Evolutionary conservation across 768 basidiomycete genomes (phyloP).

Genomic region (Trametes maxima): DNA sequence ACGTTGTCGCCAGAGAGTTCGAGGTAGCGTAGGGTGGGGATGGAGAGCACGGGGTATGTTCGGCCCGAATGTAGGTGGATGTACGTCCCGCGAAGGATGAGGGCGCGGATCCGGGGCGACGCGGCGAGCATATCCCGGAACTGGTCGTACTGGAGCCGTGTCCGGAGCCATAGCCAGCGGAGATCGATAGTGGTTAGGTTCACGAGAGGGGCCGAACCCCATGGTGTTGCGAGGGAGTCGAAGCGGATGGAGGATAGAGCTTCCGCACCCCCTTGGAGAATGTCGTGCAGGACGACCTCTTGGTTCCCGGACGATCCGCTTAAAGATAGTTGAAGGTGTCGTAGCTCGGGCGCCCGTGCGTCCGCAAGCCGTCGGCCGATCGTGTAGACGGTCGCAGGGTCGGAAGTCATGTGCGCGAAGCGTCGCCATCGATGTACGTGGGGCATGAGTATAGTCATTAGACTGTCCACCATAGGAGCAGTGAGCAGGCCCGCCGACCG

Average conservation of each 20-base stretch:
- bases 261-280: slow-evolving; percentile 27
- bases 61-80: slow-evolving; percentile 24
- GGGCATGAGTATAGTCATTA: slow-evolving; percentile 19
- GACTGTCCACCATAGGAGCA: slow-evolving; percentile 16
- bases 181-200: slow-evolving; percentile 27
- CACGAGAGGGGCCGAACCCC: slow-evolving; percentile 19
- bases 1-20: slow-evolving; percentile 31
- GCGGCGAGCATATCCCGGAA: slow-evolving; percentile 27
- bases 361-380: slow-evolving; percentile 22
- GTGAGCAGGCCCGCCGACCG: slow-evolving; percentile 17
- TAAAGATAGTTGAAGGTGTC: slow-evolving; percentile 26
- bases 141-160: slow-evolving; percentile 24
- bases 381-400: slow-evolving; percentile 18
- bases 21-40: slow-evolving; percentile 28
- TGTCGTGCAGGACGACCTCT: slow-evolving; percentile 22
- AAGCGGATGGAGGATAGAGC: slow-evolving; percentile 26
- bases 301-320: slow-evolving; percentile 25
- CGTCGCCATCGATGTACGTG: slow-evolving; percentile 26
- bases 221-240: slow-evolving; percentile 27
- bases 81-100: slow-evolving; percentile 29
- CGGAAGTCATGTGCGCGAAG: slow-evolving; percentile 25
- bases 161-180: slow-evolving; percentile 30
- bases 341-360: slow-evolving; percentile 18
- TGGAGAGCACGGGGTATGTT: slow-evolving; percentile 17
- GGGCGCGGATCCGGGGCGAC: slow-evolving; percentile 23